These are phyloP conservation scores for Arthrinium phaeospermum DNA, from an alignment of 2,329 filamentous ascomycete species.

Conservation along the genomic window DNA sequence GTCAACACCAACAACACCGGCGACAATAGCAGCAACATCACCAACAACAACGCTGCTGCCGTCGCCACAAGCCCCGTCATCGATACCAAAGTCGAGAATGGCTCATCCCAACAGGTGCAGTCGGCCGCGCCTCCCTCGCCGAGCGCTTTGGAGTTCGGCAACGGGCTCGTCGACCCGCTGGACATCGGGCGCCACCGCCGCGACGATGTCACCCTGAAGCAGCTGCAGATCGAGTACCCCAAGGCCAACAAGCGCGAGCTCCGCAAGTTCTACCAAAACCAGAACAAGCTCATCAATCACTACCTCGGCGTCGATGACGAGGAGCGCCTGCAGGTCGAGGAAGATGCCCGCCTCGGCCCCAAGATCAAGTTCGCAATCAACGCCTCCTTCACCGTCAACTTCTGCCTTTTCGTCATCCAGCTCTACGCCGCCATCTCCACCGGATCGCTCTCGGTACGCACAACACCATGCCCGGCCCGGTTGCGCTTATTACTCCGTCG, in stretches of 20 bases:
- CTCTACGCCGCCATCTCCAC: slow-evolving; percentile 63
- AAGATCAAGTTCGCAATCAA: slow-evolving; percentile 61
- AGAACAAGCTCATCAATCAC: slow-evolving; percentile 55
- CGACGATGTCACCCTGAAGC: slow-evolving; percentile 46
- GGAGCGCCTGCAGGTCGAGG: slow-evolving; percentile 56
- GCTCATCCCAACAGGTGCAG: background rate
- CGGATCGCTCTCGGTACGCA: slow-evolving; percentile 57
- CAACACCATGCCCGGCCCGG: background rate
- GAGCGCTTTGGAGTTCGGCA: background rate
- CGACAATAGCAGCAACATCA: background rate
- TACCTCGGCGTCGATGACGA: slow-evolving; percentile 63
- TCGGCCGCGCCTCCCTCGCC: slow-evolving; percentile 28
- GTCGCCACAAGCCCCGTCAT: background rate
- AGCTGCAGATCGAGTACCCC: slow-evolving; percentile 56
- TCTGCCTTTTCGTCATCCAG: slow-evolving; percentile 62
- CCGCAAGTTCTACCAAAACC: slow-evolving; percentile 52
- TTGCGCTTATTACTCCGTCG: background rate
- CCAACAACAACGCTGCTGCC: background rate
- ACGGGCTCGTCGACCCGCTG: slow-evolving; percentile 41
- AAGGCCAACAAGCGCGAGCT: slow-evolving; percentile 49
- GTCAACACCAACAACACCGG: background rate
- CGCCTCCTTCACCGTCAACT: slow-evolving; percentile 56
- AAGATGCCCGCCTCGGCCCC: slow-evolving; percentile 55
- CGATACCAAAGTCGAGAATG: background rate
- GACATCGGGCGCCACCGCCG: slow-evolving; percentile 48